Conservation (phyloP, 768 basidiomycete genomes). For the Hygrophorus russula region DNA sequence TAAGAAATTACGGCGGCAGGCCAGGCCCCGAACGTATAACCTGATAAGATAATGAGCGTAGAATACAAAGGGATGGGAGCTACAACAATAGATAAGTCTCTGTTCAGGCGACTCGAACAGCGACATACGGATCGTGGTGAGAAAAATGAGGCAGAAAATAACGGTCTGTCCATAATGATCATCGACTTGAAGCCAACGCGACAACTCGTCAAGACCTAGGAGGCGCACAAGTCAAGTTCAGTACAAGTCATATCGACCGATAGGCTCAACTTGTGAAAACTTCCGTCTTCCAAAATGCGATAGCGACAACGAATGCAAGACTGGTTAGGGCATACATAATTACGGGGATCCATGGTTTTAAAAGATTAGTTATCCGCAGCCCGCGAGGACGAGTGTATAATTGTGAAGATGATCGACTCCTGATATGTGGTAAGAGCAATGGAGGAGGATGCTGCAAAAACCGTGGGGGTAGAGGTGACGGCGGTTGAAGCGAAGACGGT, state of each 20-base stretch:
- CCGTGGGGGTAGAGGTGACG: conserved; percentile 5
- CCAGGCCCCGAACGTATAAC: conserved; percentile 84
- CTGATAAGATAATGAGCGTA: conserved; percentile 84
- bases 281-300: conserved; percentile 74
- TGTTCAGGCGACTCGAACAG: neutral
- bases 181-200: conserved; percentile 66
- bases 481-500: conserved; percentile 5
- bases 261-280: conserved; percentile 63
- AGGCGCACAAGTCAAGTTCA: conserved; percentile 1
- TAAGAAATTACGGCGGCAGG: conserved; percentile 82
- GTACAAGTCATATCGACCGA: neutral
- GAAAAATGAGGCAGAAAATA: conserved; percentile 73
- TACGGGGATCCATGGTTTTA: conserved; percentile 70
- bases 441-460: conserved; percentile 12
- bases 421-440: conserved; percentile 9
- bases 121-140: conserved; percentile 77
- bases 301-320: conserved; percentile 67
- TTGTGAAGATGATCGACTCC: conserved; percentile 12
- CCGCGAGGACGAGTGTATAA: conserved; percentile 32
- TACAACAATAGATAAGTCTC: conserved; percentile 16
- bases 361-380: conserved; percentile 43
- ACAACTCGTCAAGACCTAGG: conserved; percentile 71
- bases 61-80: conserved; percentile 90
- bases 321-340: conserved; percentile 69
- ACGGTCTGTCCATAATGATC: conserved; percentile 64